A percentile compares a stretch with the other conserved stretches of the same genome.
Evolutionary conservation across 768 basidiomycete species (phyloP).

Genomic region (Tephrocybe sp.): DNA sequence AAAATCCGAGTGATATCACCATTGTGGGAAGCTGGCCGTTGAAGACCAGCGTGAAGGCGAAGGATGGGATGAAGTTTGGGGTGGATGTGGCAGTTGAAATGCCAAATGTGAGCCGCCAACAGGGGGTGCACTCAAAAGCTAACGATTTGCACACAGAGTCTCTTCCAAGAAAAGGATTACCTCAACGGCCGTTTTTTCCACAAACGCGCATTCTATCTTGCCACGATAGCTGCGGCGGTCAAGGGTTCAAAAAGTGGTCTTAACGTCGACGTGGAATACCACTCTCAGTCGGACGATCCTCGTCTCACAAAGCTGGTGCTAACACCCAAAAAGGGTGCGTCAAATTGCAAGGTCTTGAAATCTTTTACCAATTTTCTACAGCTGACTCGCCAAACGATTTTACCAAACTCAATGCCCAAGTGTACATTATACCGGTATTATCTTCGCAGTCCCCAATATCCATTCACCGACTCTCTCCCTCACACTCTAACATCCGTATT

Average conservation of each 20-base stretch:
- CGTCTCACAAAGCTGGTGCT: slow-evolving; percentile 68
- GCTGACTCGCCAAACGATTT: slow-evolving; percentile 58
- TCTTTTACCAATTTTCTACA: slow-evolving; percentile 26
- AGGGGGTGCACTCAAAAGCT: slow-evolving; percentile 1
- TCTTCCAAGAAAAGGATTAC: slow-evolving; percentile 98
- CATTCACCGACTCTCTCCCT: slow-evolving; percentile 68
- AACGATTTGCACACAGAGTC: slow-evolving; percentile 37
- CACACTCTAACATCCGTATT: slow-evolving; percentile 59
- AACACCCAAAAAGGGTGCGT: slow-evolving; percentile 50
- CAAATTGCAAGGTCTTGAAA: slow-evolving; percentile 24
- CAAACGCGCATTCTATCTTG: slow-evolving; percentile 89
- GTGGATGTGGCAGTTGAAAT: slow-evolving; percentile 87
- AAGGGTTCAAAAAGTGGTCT: slow-evolving; percentile 41
- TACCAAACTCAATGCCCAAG: slow-evolving; percentile 64
- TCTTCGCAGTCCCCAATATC: slow-evolving; percentile 62
- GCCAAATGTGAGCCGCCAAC: slow-evolving; percentile 61
- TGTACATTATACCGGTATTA: slow-evolving; percentile 75
- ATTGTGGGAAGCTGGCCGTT: slow-evolving; percentile 89
- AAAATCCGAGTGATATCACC: slow-evolving; percentile 72
- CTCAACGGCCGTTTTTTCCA: slow-evolving; percentile 88
- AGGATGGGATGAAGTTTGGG: slow-evolving; percentile 61
- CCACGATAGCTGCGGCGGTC: slow-evolving; percentile 69
- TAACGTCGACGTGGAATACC: slow-evolving; percentile 61
- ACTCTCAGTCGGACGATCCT: slow-evolving; percentile 58
- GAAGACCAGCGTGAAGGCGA: slow-evolving; percentile 69